Conservation (phyloP, 768 basidiomycete species). For the Clitopilus passeckerianus region DNA sequence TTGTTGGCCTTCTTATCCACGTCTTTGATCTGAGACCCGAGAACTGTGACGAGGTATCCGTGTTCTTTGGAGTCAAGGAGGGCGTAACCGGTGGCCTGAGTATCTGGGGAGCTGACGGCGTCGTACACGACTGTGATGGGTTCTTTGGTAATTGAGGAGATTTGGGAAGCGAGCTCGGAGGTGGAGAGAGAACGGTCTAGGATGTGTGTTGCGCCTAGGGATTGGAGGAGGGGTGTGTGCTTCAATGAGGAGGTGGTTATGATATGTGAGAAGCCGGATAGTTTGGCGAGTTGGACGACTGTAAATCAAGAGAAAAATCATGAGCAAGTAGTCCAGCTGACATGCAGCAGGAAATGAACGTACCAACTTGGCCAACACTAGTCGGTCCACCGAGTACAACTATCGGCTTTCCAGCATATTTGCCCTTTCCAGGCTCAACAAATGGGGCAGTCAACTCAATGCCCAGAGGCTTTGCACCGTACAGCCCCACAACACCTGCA, state of each 20-base stretch:
- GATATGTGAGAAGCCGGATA: constrained; percentile 35
- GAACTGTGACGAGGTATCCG: constrained; percentile 28
- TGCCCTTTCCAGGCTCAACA: constrained; percentile 15
- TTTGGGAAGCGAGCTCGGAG: constrained; percentile 12
- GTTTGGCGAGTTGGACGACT: constrained; percentile 34
- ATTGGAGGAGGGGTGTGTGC: constrained; percentile 24
- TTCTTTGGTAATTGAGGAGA: constrained; percentile 17
- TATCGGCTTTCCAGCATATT: constrained; percentile 25
- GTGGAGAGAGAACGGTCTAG: constrained; percentile 21
- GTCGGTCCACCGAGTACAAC: constrained; percentile 22
- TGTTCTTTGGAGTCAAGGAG: constrained; percentile 15
- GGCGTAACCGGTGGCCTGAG: constrained; percentile 17
- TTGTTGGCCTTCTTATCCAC: constrained; percentile 18
- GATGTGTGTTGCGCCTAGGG: constrained; percentile 31
- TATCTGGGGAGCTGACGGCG: constrained; percentile 16
- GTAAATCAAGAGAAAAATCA: neutral
- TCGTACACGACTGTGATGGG: constrained; percentile 21
- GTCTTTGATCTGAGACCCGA: constrained; percentile 25
- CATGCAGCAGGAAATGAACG: neutral
- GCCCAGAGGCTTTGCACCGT: constrained; percentile 17
- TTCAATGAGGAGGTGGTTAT: constrained; percentile 33
- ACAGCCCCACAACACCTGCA: constrained; percentile 32
- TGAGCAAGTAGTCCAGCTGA: neutral
- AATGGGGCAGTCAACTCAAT: constrained; percentile 19
- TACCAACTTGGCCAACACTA: constrained; percentile 23